Percentiles rank a stretch among this genome's conserved stretches.
Evolutionary conservation across 768 basidiomycete genomes (phyloP).

Genomic region (Boletus vinaceobasis): DNA sequence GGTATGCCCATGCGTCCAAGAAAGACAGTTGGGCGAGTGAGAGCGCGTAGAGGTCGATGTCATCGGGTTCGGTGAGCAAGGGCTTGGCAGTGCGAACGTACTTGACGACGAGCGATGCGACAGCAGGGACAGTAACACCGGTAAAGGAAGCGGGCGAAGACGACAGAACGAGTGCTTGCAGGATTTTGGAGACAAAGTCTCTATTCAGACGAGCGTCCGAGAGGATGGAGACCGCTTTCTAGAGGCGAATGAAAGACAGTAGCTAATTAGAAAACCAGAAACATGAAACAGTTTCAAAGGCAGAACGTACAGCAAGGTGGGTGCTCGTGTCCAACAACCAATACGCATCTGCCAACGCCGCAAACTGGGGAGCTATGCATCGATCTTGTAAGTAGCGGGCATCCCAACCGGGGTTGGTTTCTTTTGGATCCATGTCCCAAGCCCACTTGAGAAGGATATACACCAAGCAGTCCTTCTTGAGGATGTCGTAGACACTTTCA

Average conservation of each 20-base stretch:
- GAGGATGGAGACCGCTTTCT: slow-evolving; percentile 72
- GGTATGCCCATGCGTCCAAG: slow-evolving; percentile 72
- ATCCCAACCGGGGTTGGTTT: slow-evolving; percentile 29
- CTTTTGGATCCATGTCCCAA: slow-evolving; percentile 63
- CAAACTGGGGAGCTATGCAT: slow-evolving; percentile 75
- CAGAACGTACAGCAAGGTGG: slow-evolving; percentile 54
- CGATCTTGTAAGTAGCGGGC: slow-evolving; percentile 45
- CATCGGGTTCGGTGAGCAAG: slow-evolving; percentile 60
- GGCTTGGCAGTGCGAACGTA: slow-evolving; percentile 79
- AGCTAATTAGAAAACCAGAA: neutral
- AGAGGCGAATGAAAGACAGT: neutral
- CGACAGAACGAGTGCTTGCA: slow-evolving; percentile 51
- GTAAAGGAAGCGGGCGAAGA: slow-evolving; percentile 38
- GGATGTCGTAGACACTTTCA: slow-evolving; percentile 58
- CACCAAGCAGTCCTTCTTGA: slow-evolving; percentile 78
- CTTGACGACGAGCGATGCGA: slow-evolving; percentile 52
- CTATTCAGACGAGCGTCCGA: slow-evolving; percentile 71
- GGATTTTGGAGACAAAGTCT: slow-evolving; percentile 76
- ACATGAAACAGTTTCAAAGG: neutral
- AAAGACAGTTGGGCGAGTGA: slow-evolving; percentile 66
- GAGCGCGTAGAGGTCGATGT: slow-evolving; percentile 65
- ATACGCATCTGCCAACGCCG: slow-evolving; percentile 76
- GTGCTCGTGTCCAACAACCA: slow-evolving; percentile 75
- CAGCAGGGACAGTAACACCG: slow-evolving; percentile 6
- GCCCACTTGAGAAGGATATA: slow-evolving; percentile 84